Percentiles rank a stretch among this genome's conserved stretches.
These are phyloP conservation scores for Hypericum perforatum DNA, from an alignment of 345 rosid species.

Conservation along the genomic window DNA sequence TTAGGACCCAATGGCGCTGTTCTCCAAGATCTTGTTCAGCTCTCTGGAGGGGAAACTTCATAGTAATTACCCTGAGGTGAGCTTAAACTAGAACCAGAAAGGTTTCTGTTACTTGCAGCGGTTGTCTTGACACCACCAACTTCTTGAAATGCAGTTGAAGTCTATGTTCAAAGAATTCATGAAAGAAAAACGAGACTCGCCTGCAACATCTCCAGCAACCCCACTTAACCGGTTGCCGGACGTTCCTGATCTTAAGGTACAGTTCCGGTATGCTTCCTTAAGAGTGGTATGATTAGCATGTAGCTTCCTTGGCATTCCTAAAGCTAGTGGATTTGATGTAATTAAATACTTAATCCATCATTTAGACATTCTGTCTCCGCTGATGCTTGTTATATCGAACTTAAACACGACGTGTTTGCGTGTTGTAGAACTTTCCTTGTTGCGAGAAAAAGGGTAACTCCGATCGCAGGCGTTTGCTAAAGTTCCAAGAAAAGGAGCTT, in stretches of 20 bases:
- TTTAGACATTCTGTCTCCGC: constrained; percentile 1
- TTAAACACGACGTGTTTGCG: neutral
- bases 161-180: constrained; percentile 26
- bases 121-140: neutral
- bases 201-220: constrained; percentile 19
- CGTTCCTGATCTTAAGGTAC: constrained; percentile 35
- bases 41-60: constrained; percentile 28
- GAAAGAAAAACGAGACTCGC: constrained; percentile 22
- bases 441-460: constrained; percentile 28
- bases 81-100: constrained; percentile 8
- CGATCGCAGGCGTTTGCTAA: constrained; percentile 38
- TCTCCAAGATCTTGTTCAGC: constrained; percentile 41
- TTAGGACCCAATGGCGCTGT: constrained; percentile 41
- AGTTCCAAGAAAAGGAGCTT: constrained; percentile 71
- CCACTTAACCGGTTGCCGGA: constrained; percentile 34
- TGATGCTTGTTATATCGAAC: neutral
- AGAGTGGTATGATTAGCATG: too few relatives aligned
- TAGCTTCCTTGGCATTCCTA: too few relatives aligned
- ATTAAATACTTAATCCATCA: neutral
- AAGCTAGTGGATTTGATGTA: neutral
- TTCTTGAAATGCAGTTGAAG: constrained; percentile 36
- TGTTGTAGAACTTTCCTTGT: constrained; percentile 44
- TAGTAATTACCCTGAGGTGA: constrained; percentile 42
- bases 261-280: neutral
- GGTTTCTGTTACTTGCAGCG: neutral